Conservation (phyloP, 495 filamentous ascomycete species). For the Monascus purpureus region DNA sequence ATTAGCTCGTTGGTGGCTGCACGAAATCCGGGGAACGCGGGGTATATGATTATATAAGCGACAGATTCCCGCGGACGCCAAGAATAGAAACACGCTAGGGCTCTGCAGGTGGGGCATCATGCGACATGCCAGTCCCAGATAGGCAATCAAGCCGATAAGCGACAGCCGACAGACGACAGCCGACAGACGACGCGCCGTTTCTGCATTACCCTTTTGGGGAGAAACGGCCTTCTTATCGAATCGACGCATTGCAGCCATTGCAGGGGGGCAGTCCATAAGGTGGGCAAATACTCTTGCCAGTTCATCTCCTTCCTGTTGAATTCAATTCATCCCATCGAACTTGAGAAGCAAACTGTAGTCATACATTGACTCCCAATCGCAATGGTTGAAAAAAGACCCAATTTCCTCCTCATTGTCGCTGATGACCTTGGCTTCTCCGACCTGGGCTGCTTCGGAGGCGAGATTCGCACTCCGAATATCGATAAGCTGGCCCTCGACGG, state of each 20-base stretch:
- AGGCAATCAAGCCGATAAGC: constrained; percentile 6
- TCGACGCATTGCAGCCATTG: not conserved
- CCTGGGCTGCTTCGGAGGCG: constrained; percentile 45
- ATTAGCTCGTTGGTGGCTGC: no score
- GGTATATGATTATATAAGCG: no score
- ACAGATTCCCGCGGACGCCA: no score
- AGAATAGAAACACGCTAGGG: no score
- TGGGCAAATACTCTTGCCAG: not conserved
- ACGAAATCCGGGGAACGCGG: no score
- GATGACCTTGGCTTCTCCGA: constrained; percentile 54
- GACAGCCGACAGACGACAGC: constrained; percentile 13
- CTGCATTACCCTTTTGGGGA: not conserved
- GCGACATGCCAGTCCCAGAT: not conserved
- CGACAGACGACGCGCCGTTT: constrained; percentile 16
- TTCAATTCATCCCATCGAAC: no score
- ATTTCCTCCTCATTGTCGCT: constrained; percentile 48
- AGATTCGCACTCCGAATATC: constrained; percentile 49
- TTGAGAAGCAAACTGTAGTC: no score
- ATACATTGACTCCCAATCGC: not conserved
- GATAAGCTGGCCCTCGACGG: constrained; percentile 36
- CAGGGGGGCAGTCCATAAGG: not conserved
- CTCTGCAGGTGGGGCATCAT: not conserved
- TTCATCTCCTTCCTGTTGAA: no score
- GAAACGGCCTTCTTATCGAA: not conserved
- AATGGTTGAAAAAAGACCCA: constrained; percentile 34